Percentiles rank a stretch among this genome's conserved stretches.
These are phyloP conservation scores for Coniella vitis DNA, from an alignment of 2,329 filamentous ascomycete genomes.

Conservation along the genomic window DNA sequence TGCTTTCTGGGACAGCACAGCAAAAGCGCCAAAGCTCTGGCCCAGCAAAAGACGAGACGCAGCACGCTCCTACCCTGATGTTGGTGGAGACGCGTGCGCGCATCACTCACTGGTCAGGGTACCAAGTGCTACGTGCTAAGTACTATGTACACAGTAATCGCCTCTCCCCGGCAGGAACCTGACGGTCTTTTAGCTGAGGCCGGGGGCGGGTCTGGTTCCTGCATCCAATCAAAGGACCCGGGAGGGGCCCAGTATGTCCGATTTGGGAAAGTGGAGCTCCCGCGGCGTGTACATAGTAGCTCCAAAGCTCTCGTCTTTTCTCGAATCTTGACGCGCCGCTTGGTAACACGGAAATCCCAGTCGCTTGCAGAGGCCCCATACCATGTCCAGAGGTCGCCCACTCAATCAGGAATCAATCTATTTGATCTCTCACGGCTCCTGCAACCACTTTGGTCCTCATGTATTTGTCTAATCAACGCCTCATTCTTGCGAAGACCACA, in stretches of 20 bases:
- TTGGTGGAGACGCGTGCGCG: too few relatives aligned
- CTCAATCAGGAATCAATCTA: not conserved
- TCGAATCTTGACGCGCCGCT: slow-evolving; percentile 3
- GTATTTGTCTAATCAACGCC: too few relatives aligned
- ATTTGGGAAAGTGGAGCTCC: slow-evolving; percentile 2
- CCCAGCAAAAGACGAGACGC: too few relatives aligned
- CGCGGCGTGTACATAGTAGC: not conserved
- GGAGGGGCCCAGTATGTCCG: not conserved
- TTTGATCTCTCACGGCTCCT: not conserved
- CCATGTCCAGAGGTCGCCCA: not conserved
- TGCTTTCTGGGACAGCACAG: too few relatives aligned
- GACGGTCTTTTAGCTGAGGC: not conserved
- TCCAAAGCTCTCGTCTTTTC: not conserved
- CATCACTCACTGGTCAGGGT: too few relatives aligned
- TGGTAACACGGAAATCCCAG: not conserved
- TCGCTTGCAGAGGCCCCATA: not conserved
- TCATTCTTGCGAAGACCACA: too few relatives aligned
- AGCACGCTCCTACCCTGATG: too few relatives aligned
- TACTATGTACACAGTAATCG: too few relatives aligned
- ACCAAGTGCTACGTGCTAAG: too few relatives aligned
- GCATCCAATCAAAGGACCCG: not conserved
- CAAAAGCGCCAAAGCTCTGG: too few relatives aligned
- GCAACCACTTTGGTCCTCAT: not conserved
- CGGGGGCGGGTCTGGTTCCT: not conserved
- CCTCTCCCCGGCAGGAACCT: too few relatives aligned